These are phyloP conservation scores for Ganoderma sinense DNA, from an alignment of 1,284 basidiomycete genomes.

Conservation along the genomic window DNA sequence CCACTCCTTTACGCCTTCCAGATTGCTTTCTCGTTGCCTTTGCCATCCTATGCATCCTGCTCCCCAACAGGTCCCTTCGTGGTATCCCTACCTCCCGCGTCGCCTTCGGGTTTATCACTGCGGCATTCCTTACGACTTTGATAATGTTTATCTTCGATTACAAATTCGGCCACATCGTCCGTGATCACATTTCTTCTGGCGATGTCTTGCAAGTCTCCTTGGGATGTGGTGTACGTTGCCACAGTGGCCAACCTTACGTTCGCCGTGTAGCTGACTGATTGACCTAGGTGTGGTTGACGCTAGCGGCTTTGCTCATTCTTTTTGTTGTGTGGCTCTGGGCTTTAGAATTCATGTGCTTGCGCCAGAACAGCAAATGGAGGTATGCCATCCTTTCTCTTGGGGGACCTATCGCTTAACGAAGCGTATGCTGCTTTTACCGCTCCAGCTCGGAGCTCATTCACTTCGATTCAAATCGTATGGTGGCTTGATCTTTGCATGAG, in stretches of 20 bases:
- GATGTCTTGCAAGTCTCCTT: constrained; percentile 49
- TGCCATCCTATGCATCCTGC: constrained; percentile 45
- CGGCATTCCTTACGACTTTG: background rate
- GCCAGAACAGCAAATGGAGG: background rate
- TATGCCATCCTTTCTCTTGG: background rate
- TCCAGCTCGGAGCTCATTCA: no score
- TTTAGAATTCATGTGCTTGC: background rate
- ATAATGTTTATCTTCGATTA: constrained; percentile 59
- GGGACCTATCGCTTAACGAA: background rate
- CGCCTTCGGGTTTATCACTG: background rate
- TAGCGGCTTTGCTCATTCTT: background rate
- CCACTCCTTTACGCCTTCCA: constrained; percentile 32
- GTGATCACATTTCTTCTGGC: constrained; percentile 50
- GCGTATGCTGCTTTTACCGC: background rate
- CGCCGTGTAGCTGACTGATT: background rate
- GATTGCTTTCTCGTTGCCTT: constrained; percentile 58
- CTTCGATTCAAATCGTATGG: background rate
- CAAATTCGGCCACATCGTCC: constrained; percentile 45
- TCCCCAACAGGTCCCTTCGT: background rate
- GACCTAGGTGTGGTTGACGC: background rate
- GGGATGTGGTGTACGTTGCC: constrained; percentile 56
- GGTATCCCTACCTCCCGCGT: background rate
- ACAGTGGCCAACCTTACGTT: background rate
- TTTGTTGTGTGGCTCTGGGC: background rate
- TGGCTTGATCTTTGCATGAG: no score